Percentiles rank a stretch among this genome's conserved stretches.
Evolutionary conservation across 768 basidiomycete genomes (phyloP).

Genomic region (Panaeolus cyanescens): DNA sequence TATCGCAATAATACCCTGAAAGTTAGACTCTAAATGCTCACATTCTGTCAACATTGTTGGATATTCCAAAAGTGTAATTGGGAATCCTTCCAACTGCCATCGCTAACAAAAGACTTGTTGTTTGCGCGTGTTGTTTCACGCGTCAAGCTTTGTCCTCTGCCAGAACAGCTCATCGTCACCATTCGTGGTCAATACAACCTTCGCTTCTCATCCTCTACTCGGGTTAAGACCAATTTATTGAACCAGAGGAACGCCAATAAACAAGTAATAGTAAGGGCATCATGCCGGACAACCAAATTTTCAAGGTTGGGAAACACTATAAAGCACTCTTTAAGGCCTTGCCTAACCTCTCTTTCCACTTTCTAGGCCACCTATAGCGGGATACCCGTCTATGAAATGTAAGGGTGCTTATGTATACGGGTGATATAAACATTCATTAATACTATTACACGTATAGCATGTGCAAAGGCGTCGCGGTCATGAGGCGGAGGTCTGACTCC

Average conservation of each 20-base stretch:
- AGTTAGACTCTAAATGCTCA: no score
- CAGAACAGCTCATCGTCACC: slow-evolving; percentile 9
- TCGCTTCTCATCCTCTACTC: background rate
- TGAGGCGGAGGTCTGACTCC: slow-evolving; percentile 93
- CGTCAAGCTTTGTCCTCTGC: slow-evolving; percentile 9
- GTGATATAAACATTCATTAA: slow-evolving; percentile 29
- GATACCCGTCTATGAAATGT: slow-evolving; percentile 93
- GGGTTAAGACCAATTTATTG: background rate
- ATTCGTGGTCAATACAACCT: background rate
- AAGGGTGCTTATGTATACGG: slow-evolving; percentile 40
- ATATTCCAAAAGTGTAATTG: no score
- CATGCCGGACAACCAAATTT: slow-evolving; percentile 87
- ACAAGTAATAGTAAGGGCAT: slow-evolving; percentile 1
- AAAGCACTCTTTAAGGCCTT: slow-evolving; percentile 13
- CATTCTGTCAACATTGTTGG: no score
- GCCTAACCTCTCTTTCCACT: slow-evolving; percentile 23
- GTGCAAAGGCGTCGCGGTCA: slow-evolving; percentile 95
- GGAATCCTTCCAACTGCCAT: no score
- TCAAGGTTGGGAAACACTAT: slow-evolving; percentile 60
- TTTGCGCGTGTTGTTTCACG: slow-evolving; percentile 6
- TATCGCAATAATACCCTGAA: no score
- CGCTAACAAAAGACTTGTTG: background rate
- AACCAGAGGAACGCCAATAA: background rate
- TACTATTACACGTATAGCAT: slow-evolving; percentile 63
- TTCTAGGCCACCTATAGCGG: slow-evolving; percentile 88